A percentile compares a stretch with the other conserved stretches of the same genome.
Conservation (phyloP, 2,329 filamentous ascomycete species). For the Beauveria australis region DNA sequence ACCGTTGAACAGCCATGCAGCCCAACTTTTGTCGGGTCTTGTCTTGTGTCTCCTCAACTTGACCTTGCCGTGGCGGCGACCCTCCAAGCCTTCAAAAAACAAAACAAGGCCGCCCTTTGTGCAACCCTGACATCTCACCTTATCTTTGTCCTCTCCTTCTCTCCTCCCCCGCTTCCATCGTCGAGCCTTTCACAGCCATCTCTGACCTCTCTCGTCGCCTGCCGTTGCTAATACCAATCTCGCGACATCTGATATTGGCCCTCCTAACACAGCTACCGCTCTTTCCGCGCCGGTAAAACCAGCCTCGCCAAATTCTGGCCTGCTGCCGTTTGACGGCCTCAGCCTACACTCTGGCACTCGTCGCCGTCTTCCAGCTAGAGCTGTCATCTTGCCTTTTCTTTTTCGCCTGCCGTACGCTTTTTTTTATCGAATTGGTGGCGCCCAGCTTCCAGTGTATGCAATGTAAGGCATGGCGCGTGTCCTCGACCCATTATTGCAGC, state of each 20-base stretch:
- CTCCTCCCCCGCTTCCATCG: neutral
- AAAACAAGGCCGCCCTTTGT: neutral
- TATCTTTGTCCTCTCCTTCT: neutral
- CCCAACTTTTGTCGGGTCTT: conserved; percentile 6
- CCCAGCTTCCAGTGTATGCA: neutral
- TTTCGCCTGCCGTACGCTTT: neutral
- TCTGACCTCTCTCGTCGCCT: neutral
- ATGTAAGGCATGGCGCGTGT: neutral
- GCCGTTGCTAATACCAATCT: neutral
- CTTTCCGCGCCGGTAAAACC: neutral
- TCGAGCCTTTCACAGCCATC: neutral
- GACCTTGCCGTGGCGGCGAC: conserved; percentile 6
- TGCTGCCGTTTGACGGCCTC: neutral
- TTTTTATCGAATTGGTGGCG: neutral
- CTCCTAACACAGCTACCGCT: neutral
- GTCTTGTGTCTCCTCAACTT: conserved; percentile 6
- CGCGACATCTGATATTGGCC: neutral
- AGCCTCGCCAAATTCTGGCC: neutral
- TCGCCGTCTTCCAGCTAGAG: neutral
- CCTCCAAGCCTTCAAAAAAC: neutral
- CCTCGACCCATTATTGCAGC: neutral
- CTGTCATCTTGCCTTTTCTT: neutral
- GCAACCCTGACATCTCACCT: conserved; percentile 2
- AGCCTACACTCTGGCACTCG: neutral
- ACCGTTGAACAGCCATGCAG: conserved; percentile 4